Percentiles rank a stretch among this genome's conserved stretches.
Evolutionary conservation across 2,329 filamentous ascomycete species (phyloP).

Genomic region (Fusarium illudens): DNA sequence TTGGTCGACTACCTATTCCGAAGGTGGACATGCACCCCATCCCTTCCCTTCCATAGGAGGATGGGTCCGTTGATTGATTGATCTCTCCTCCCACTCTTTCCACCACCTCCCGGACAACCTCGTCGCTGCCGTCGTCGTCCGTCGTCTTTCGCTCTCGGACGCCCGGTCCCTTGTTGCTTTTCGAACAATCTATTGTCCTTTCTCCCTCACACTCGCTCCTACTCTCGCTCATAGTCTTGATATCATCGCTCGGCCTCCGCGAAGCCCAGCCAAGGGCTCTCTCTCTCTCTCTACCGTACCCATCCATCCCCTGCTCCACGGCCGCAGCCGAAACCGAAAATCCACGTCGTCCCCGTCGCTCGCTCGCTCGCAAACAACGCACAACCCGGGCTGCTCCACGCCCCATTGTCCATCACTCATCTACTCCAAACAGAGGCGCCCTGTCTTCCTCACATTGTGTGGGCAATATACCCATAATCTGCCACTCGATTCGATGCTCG

Average conservation of each 20-base stretch:
- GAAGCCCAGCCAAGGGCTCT: constrained; percentile 6
- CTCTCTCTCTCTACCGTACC: too few relatives aligned
- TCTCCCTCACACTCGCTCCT: constrained; percentile 9
- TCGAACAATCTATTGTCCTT: background rate
- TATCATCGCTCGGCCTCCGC: constrained; percentile 13
- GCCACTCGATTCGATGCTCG: constrained; percentile 32
- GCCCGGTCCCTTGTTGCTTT: constrained; percentile 10
- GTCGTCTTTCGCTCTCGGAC: constrained; percentile 16
- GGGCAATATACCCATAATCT: constrained; percentile 17
- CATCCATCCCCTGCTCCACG: constrained; percentile 23
- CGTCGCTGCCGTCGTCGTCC: constrained; percentile 27
- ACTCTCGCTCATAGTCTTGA: constrained; percentile 16
- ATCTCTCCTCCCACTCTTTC: constrained; percentile 16
- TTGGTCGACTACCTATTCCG: constrained; percentile 23
- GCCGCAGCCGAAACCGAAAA: constrained; percentile 28
- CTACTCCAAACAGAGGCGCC: constrained; percentile 39
- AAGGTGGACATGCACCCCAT: background rate
- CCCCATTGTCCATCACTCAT: constrained; percentile 31
- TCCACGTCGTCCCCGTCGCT: constrained; percentile 30
- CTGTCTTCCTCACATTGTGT: constrained; percentile 24
- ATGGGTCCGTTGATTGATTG: constrained; percentile 2
- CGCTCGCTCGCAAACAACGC: constrained; percentile 26
- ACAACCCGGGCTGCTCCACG: constrained; percentile 33
- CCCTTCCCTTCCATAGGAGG: background rate
- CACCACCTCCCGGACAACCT: constrained; percentile 14